Evolutionary conservation across 225 moss, liverwort and hornwort species (phyloP).

Genomic region (Physcomitrellopsis africana): DNA sequence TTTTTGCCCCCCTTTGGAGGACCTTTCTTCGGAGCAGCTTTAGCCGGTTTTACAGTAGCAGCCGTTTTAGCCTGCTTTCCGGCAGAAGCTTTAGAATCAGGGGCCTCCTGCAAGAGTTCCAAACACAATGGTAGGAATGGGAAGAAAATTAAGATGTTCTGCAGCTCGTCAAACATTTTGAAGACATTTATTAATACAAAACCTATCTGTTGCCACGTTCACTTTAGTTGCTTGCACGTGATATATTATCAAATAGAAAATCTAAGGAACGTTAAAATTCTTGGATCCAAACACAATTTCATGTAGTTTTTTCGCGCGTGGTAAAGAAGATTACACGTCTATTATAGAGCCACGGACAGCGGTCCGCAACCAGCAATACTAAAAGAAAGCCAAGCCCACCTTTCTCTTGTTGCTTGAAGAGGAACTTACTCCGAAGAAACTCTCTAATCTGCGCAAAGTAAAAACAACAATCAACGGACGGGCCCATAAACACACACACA

Average conservation of each 20-base stretch:
- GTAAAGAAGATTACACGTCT: not conserved
- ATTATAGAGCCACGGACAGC: not conserved
- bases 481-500: not conserved
- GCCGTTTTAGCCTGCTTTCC: slow-evolving; percentile 41
- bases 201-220: no score
- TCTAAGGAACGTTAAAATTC: no score
- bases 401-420: slow-evolving; percentile 59
- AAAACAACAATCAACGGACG: slow-evolving; percentile 18
- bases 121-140: slow-evolving; percentile 11
- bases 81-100: slow-evolving; percentile 50
- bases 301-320: no score
- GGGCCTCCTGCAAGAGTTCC: slow-evolving; percentile 45
- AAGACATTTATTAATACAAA: not conserved
- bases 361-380: not conserved
- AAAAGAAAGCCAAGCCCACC: slow-evolving; percentile 25
- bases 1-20: slow-evolving; percentile 54
- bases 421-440: slow-evolving; percentile 57
- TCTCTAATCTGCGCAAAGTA: slow-evolving; percentile 50
- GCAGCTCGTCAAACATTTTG: not conserved
- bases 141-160: not conserved
- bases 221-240: no score
- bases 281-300: no score
- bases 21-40: slow-evolving; percentile 55
- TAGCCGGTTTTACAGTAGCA: not conserved
- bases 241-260: no score